Evolutionary conservation across 768 basidiomycete species (phyloP), one percentile per base, ranked within the genome.

Genomic region (Russula sp.): DNA sequence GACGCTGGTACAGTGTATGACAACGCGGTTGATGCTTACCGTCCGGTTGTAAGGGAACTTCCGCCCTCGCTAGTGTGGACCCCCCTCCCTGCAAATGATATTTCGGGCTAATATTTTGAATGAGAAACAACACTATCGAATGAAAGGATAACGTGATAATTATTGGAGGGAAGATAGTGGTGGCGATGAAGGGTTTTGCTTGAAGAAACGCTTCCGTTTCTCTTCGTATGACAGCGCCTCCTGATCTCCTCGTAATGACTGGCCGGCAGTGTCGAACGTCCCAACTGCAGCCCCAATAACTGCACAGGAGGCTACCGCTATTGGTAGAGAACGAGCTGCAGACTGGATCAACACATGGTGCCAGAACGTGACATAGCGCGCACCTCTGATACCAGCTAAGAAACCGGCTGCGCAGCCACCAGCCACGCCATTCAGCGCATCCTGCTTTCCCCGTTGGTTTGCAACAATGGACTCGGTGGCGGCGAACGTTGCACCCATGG

Each of bases 391-490:
- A 56, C 94, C 94, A 35, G 91, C 91, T 65, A 96, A 75, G 75
- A 96, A 93, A 49, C 94, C 94, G 55, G 93, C 93, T 51, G 93
- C 93, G 75, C 93, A 96, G 59, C 88, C 94, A 58, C 90, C 94
- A 55, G 84, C 83, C 49, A 87, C 87, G 52, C 89, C 88, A 69
- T 93, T 97, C 63, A 90, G 69, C 45, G 87, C 78, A 71, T 98
- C 95, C 65, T 92, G 80, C 66, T 77, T 84, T 73, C 84, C 79
- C 58, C 93, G 83, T 63, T 84, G 75, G 74, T 98, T 98, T 58
- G 91, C 90, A 22, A 90, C 83, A 34, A 79, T 75, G 7, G 90
- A 78, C 72, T 96, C 91, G 1, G 90, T 89, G 66, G 88, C 81
- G 10, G 90, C 88, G 70, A 90, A 98, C 5, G 89, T 81, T 63